phyloP scores from a whole-genome alignment of 2,329 filamentous ascomycete genomes.

The Pseudogymnoascus sp. region DNA sequence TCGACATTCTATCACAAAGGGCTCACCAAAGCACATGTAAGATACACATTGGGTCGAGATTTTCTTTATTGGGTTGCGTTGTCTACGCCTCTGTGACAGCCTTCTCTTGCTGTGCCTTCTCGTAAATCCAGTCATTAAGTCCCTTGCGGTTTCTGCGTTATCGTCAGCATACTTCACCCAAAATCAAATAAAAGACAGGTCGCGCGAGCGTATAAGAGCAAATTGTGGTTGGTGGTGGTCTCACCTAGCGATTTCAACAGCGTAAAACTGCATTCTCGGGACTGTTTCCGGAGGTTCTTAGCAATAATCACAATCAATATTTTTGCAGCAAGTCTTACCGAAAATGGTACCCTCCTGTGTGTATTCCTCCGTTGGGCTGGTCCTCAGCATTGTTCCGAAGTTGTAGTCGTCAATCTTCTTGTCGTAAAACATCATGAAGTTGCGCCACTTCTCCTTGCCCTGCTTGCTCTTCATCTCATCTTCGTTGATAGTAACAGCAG shows the following conservation, averaged over 20 bases:
- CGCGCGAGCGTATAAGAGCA: background rate
- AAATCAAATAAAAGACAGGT: background rate
- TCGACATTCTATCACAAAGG: background rate
- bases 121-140: conserved; percentile 95
- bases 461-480: conserved; percentile 95
- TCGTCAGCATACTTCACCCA: conserved; percentile 3
- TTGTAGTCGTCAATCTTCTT: conserved; percentile 96
- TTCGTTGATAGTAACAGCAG: conserved; percentile 73
- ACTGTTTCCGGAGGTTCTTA: conserved; percentile 31
- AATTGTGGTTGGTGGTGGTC: conserved; percentile 20
- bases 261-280: conserved; percentile 73
- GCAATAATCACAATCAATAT: background rate
- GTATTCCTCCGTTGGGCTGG: conserved; percentile 74
- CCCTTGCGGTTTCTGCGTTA: conserved; percentile 65
- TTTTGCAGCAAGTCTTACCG: conserved; percentile 46
- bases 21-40: background rate
- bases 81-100: conserved; percentile 14
- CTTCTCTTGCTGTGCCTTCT: conserved; percentile 56
- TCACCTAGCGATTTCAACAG: conserved; percentile 65
- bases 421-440: conserved; percentile 90
- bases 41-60: background rate
- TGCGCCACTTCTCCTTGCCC: conserved; percentile 91
- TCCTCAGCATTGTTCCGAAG: conserved; percentile 89
- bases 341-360: conserved; percentile 87
- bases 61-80: background rate